phyloP scores from a whole-genome alignment of 1,284 basidiomycete genomes.

The Ustilago esculenta region DNA sequence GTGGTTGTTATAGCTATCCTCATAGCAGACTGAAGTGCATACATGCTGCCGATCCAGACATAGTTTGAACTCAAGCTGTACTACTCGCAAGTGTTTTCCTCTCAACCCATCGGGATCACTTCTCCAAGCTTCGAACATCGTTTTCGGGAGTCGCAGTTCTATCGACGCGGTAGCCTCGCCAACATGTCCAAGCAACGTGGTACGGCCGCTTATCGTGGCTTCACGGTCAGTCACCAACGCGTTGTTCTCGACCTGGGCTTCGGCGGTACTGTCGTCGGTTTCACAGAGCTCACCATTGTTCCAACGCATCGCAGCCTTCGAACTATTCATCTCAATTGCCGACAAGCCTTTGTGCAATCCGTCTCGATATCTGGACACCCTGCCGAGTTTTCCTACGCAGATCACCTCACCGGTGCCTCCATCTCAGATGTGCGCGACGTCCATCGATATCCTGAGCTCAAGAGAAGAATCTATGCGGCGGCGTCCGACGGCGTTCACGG shows the following conservation, averaged over 20 bases:
- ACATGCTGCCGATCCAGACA: conserved; percentile 1
- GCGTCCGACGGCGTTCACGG: conserved; percentile 90
- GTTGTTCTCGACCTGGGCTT: conserved; percentile 90
- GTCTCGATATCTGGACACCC: conserved; percentile 72
- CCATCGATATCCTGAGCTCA: conserved; percentile 90
- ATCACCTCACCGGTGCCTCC: conserved; percentile 78
- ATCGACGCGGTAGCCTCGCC: not conserved
- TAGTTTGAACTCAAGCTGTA: not conserved
- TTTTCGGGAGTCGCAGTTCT: too few relatives aligned
- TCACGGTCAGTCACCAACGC: conserved; percentile 77
- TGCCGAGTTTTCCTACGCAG: conserved; percentile 79
- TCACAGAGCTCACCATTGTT: conserved; percentile 87
- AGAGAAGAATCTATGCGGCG: conserved; percentile 88
- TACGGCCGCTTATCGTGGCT: conserved; percentile 54
- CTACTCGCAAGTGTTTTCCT: too few relatives aligned
- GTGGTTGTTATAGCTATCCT: not conserved
- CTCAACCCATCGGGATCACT: too few relatives aligned
- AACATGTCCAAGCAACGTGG: conserved; percentile 41
- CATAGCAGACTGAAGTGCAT: conserved; percentile 5
- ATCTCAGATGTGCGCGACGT: conserved; percentile 77
- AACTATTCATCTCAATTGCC: conserved; percentile 84
- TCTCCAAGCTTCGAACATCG: too few relatives aligned
- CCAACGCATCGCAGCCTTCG: conserved; percentile 79
- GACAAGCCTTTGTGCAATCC: conserved; percentile 81
- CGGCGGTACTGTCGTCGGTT: conserved; percentile 71